phyloP scores from a whole-genome alignment of 2,329 filamentous ascomycete genomes.

The Fusarium luffae region DNA sequence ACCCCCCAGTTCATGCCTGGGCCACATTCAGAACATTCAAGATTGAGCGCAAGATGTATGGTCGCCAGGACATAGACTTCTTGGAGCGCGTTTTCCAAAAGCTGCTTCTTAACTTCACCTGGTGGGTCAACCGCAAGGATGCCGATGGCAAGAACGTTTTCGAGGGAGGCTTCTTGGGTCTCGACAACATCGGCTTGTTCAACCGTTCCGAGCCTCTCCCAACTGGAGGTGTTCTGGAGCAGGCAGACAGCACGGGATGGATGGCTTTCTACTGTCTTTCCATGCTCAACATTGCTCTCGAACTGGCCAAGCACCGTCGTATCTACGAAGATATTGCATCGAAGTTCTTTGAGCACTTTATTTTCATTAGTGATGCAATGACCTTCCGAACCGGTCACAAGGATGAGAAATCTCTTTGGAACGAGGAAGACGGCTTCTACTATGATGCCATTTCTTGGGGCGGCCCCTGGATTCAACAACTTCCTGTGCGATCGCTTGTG shows the following conservation, averaged over 20 bases:
- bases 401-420: constrained; percentile 90
- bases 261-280: constrained; percentile 98
- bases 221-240: constrained; percentile 91
- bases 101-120: constrained; percentile 94
- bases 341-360: constrained; percentile 99
- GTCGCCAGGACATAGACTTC: constrained; percentile 93
- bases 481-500: constrained; percentile 91
- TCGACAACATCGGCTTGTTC: constrained; percentile 98
- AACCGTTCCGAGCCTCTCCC: constrained; percentile 95
- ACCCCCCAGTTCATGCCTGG: constrained; percentile 97
- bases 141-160: constrained; percentile 96
- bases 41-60: constrained; percentile 97
- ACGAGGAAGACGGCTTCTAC: constrained; percentile 96
- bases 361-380: constrained; percentile 98
- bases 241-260: constrained; percentile 98
- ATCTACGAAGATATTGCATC: constrained; percentile 97
- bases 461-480: constrained; percentile 90
- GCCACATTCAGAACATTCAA: constrained; percentile 96
- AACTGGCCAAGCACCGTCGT: constrained; percentile 92
- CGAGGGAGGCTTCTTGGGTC: constrained; percentile 92
- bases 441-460: constrained; percentile 98
- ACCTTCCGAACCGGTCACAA: constrained; percentile 77
- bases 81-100: constrained; percentile 97
- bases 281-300: constrained; percentile 97
- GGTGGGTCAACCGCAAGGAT: constrained; percentile 99